Evolutionary conservation across 352 stramenopile species (phyloP), one percentile per base, ranked within the genome.

Genomic region (Globisporangium irregulare): DNA sequence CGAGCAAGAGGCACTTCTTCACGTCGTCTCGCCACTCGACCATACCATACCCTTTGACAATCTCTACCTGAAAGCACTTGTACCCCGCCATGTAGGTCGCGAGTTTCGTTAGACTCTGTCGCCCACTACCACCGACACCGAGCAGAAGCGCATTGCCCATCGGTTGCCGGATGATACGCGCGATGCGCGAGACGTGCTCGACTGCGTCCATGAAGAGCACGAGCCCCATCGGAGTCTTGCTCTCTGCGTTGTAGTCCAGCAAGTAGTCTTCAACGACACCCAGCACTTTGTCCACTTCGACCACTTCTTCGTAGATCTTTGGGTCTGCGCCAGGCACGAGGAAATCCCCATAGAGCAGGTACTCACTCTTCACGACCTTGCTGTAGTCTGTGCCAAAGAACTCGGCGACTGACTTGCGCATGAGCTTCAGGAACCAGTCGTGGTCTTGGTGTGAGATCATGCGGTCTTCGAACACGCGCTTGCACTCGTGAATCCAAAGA

Each of bases 41-140:
- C 64, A 96, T 89, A 12, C 94, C 92, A 64, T 98, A 98, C 7
- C 90, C 92, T 64, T 98, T 98, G 4, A 94, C 80, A 66, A 98
- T 98, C 71, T 98, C 95, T n/a, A 98, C 90, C 71, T 98, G 94
- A 54, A 97, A 98, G 15, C 96, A 89, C 36, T 94, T 88, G 74
- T 97, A 98, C 0, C 91, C 91, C 3, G 92, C 91, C 84, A 98
- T 98, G 61, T 97, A 98, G 0, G 91, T 92, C 10, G 95, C 92
- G 0, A 98, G 78, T 25, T 96, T 93, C 0, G 93, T 98, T 14
- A 98, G 74, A 69, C 84, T 97, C 69, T 98, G 95, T 5, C 95
- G 86, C 6, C 95, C 95, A 69, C 88, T 97, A 6, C 95, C 95
- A 29, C 95, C 95, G 2, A 98, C 93, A 8, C 95, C 95, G 4